phyloP scores from a whole-genome alignment of 2,329 filamentous ascomycete species.

The Monosporascus ibericus region DNA sequence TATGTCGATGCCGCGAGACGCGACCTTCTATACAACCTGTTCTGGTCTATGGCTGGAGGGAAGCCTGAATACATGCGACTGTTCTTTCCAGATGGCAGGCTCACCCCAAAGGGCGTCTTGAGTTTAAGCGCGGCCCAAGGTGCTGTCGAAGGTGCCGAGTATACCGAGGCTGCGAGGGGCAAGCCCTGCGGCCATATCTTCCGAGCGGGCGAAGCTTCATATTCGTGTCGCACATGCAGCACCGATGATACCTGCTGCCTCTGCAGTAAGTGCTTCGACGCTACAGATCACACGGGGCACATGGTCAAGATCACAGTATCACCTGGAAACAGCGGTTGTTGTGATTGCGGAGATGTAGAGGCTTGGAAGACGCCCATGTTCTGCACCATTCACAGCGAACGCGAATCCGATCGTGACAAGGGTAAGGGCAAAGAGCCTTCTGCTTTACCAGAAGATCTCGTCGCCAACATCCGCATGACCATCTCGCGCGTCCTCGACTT shows the following conservation, averaged over 20 bases:
- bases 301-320: conserved; percentile 86
- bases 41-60: conserved; percentile 77
- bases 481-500: conserved; percentile 85
- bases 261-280: conserved; percentile 89
- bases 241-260: conserved; percentile 93
- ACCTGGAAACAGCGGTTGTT: conserved; percentile 88
- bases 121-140: conserved; percentile 85
- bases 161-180: conserved; percentile 83
- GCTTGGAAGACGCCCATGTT: conserved; percentile 85
- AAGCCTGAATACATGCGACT: conserved; percentile 67
- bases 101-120: conserved; percentile 54
- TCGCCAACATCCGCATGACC: conserved; percentile 75
- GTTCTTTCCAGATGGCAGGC: conserved; percentile 74
- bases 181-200: conserved; percentile 98
- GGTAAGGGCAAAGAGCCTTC: conserved; percentile 55
- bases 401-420: conserved; percentile 42
- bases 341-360: conserved; percentile 93
- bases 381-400: conserved; percentile 86
- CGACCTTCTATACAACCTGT: conserved; percentile 72
- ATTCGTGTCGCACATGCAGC: conserved; percentile 89
- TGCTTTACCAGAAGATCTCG: conserved; percentile 66
- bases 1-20: conserved; percentile 67
- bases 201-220: conserved; percentile 87
- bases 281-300: conserved; percentile 90
- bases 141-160: conserved; percentile 89